Base-by-base conservation (phyloP, 225 moss, liverwort and hornwort genomes). In the Pleurozium schreberi region DNA sequence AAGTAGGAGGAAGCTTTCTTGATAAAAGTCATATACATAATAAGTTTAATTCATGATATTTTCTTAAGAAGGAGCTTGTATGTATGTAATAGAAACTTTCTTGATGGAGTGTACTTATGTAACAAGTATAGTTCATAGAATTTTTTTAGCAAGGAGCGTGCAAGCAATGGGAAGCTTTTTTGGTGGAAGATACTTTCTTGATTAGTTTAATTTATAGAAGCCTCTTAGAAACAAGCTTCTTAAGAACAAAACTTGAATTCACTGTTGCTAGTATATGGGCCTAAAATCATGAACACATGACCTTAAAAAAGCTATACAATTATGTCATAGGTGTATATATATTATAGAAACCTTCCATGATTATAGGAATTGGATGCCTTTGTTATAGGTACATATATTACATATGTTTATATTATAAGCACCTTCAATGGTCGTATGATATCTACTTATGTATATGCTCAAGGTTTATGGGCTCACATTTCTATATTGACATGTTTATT, bases 131-230 rank as follows among this genome's bases (percentile, higher is more conserved):
- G 2, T 26, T 70, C 6, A 15, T 26, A 4, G 9, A 25, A 70
- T 14, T 25, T 70, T 42, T 0, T 0, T 0, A 26, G 1, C 23
- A 9, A 42, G 3, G 26, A 70, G 1, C 1, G 5, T 26, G 26
- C 0, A 70, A 14, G 12, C 5, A 70, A 15, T 42, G 42, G 0
- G 26, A 42, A 42, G 6, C 0, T 43, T 38, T 26, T 43, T 27
- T 5, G 4, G 42, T 43, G 0, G 43, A 43, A 27, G 43, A 10
- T 43, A 70, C 5, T 14, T 25, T 5, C 3, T 14, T 42, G 9
- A 42, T 42, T 14, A 14, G 26, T 14, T 42, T 26, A 42, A 4
- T 26, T 70, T 2, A 26, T 14, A 5, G 4, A 26, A 40, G 14
- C 18, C 23, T 23, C 4, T 3, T 40, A 40, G 1, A 8, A 40